These are phyloP conservation scores for Glomus cerebriforme DNA, from an alignment of 192 early-diverging fungal species.

Conservation along the genomic window DNA sequence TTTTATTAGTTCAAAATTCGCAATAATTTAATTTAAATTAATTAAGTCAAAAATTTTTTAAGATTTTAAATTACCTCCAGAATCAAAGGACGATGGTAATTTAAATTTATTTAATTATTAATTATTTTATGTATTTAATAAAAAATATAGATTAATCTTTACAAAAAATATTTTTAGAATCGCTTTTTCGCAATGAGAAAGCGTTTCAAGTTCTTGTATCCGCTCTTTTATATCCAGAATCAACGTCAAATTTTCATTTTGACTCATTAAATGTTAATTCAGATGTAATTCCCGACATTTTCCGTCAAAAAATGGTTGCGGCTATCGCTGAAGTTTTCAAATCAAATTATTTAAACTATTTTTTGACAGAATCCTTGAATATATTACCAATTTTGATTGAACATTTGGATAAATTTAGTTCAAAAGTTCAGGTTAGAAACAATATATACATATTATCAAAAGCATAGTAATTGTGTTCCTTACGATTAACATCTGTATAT, in stretches of 20 bases:
- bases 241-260: not conserved
- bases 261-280: not conserved
- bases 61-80: conserved; percentile 53
- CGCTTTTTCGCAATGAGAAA: conserved; percentile 49
- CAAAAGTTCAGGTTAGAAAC: conserved; percentile 45
- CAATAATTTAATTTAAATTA: not conserved
- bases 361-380: conserved; percentile 52
- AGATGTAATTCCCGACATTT: conserved; percentile 35
- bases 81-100: conserved; percentile 44
- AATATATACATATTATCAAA: not conserved
- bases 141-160: not conserved
- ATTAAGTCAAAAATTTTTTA: not conserved
- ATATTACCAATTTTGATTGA: conserved; percentile 56
- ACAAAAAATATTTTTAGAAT: conserved; percentile 36
- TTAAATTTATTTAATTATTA: not conserved
- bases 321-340: conserved; percentile 45
- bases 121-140: not conserved
- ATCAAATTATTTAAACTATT: conserved; percentile 60
- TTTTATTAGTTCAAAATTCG: not conserved
- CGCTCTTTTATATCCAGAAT: conserved; percentile 44
- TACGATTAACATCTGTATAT: not conserved
- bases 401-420: conserved; percentile 49
- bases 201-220: conserved; percentile 52
- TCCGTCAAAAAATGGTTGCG: conserved; percentile 38
- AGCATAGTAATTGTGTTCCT: not conserved